Percentiles rank a stretch among this genome's conserved stretches.
Evolutionary conservation across 352 stramenopile genomes (phyloP).

Genomic region (Pythium oligandrum): DNA sequence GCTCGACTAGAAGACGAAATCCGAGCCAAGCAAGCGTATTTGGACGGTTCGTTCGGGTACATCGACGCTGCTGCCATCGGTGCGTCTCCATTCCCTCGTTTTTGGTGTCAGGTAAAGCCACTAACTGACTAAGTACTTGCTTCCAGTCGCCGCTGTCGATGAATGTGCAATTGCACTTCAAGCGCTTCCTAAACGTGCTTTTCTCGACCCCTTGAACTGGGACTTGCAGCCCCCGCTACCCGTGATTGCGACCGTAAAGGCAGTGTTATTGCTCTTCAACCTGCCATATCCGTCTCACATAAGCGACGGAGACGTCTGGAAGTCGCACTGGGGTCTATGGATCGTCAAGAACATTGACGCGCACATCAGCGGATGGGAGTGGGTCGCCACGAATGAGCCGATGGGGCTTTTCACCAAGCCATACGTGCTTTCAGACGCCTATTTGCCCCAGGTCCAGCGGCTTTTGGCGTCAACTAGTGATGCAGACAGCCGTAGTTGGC

Average conservation of each 20-base stretch:
- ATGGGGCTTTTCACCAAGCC: conserved; percentile 69
- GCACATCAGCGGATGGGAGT: conserved; percentile 59
- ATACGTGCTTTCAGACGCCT: conserved; percentile 36
- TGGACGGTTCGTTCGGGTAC: conserved; percentile 38
- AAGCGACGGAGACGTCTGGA: conserved; percentile 38
- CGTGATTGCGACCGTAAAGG: conserved; percentile 40
- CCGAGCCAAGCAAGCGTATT: conserved; percentile 33
- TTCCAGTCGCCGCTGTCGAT: conserved; percentile 46
- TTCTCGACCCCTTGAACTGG: conserved; percentile 61
- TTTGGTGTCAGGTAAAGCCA: neutral
- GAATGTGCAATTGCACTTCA: conserved; percentile 57
- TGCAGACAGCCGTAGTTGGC: conserved; percentile 39
- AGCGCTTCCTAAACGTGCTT: conserved; percentile 45
- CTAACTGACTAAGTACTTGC: neutral
- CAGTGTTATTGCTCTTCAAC: conserved; percentile 57
- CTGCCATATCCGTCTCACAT: conserved; percentile 16
- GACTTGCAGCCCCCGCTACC: conserved; percentile 40
- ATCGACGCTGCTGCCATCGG: conserved; percentile 55
- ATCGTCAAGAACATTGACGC: conserved; percentile 77
- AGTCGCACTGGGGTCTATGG: conserved; percentile 50
- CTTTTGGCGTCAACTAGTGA: conserved; percentile 22
- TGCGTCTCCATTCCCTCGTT: conserved; percentile 14
- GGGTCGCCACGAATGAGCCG: conserved; percentile 56
- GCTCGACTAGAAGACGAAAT: conserved; percentile 23
- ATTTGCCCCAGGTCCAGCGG: conserved; percentile 32